These are phyloP conservation scores for Raddia distichophylla DNA, from an alignment of 176 grass and related monocot species.

Conservation along the genomic window DNA sequence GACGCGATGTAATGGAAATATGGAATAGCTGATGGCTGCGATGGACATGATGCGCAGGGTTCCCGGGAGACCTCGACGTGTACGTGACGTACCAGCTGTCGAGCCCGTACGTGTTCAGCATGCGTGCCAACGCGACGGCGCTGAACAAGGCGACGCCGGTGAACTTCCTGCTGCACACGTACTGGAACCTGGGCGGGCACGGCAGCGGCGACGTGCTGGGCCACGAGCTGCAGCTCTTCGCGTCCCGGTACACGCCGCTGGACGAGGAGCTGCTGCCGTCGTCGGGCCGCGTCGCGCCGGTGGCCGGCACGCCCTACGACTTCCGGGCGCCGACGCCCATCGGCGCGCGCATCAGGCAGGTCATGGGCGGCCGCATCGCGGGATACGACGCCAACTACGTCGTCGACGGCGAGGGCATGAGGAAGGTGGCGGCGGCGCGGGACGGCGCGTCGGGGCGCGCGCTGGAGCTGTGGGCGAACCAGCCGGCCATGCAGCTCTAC, in stretches of 20 bases:
- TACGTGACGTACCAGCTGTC: constrained; percentile 81
- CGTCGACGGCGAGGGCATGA: constrained; percentile 46
- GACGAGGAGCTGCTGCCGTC: constrained; percentile 64
- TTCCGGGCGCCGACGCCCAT: constrained; percentile 52
- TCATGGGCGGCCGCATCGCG: constrained; percentile 37
- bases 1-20: not conserved
- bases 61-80: constrained; percentile 72
- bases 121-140: constrained; percentile 61
- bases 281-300: constrained; percentile 50
- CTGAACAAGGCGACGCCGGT: constrained; percentile 70
- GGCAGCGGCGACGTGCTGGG: constrained; percentile 64
- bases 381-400: constrained; percentile 82
- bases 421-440: constrained; percentile 51
- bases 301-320: constrained; percentile 68
- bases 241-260: constrained; percentile 46
- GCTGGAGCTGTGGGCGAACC: constrained; percentile 82
- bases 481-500: constrained; percentile 78
- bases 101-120: constrained; percentile 46
- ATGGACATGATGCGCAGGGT: constrained; percentile 43
- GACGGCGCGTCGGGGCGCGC: constrained; percentile 52
- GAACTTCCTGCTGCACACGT: constrained; percentile 69
- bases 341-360: constrained; percentile 59
- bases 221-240: constrained; percentile 63
- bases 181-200: constrained; percentile 82
- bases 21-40: not conserved